These are phyloP conservation scores for Paecilomyces formosus DNA, from an alignment of 2,329 filamentous ascomycete species.

Conservation along the genomic window DNA sequence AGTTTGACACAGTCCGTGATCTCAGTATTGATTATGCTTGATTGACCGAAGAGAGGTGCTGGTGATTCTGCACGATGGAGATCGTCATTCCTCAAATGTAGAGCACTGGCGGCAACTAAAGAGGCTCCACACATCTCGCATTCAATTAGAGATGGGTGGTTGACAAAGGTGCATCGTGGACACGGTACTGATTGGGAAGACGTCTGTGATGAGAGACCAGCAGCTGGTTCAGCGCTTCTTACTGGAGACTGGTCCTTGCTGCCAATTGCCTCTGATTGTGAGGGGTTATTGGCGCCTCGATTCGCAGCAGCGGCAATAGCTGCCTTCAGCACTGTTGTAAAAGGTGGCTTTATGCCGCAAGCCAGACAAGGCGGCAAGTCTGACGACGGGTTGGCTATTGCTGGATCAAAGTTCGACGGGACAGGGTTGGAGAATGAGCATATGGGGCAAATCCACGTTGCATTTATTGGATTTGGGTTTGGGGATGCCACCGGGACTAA, in stretches of 20 bases:
- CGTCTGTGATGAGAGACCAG: constrained; percentile 1
- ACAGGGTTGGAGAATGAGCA: constrained; percentile 92
- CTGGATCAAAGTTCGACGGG: constrained; percentile 86
- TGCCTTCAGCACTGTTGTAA: constrained; percentile 77
- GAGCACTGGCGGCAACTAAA: constrained; percentile 50
- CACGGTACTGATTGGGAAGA: constrained; percentile 43
- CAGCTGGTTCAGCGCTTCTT: neutral
- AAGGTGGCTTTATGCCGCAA: constrained; percentile 86
- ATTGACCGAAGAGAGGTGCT: constrained; percentile 55
- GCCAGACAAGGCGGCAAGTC: constrained; percentile 79
- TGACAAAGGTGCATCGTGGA: constrained; percentile 85
- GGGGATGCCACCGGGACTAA: constrained; percentile 27
- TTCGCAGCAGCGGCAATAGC: constrained; percentile 66
- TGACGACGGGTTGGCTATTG: constrained; percentile 69
- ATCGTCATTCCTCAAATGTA: constrained; percentile 22
- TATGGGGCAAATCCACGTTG: constrained; percentile 93
- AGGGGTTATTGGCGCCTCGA: constrained; percentile 12
- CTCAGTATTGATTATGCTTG: constrained; percentile 46
- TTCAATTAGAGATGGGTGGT: constrained; percentile 74
- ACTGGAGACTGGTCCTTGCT: neutral
- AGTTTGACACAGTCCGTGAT: constrained; percentile 74
- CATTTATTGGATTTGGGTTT: constrained; percentile 39
- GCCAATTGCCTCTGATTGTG: neutral
- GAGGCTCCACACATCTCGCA: constrained; percentile 90
- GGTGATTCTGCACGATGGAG: constrained; percentile 62